Evolutionary conservation across 1,139 yeast species (phyloP).

Genomic region (Hanseniaspora uvarum): DNA sequence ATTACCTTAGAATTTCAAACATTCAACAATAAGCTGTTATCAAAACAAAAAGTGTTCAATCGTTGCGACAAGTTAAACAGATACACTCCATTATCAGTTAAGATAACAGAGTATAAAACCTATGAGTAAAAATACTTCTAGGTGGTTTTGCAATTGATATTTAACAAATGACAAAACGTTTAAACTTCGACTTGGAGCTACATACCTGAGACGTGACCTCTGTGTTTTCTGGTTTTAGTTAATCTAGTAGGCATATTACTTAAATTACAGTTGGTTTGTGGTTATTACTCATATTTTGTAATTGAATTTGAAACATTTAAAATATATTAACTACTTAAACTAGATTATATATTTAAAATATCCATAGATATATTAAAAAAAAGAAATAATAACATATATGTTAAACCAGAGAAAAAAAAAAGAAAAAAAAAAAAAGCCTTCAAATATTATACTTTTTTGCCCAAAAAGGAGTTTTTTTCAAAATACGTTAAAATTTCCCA

Average conservation of each 20-base stretch:
- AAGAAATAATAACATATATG: no score
- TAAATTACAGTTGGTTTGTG: constrained; percentile 12
- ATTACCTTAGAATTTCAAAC: background rate
- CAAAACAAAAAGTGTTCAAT: background rate
- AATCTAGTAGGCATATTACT: constrained; percentile 95
- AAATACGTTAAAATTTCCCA: no score
- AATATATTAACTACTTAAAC: no score
- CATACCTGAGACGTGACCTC: constrained; percentile 99
- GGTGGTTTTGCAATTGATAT: background rate
- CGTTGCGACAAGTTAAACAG: constrained; percentile 4
- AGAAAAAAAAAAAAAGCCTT: no score
- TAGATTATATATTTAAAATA: no score
- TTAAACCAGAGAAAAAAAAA: no score
- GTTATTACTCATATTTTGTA: background rate
- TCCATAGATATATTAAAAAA: no score
- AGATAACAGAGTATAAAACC: background rate
- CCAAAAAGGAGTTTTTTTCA: no score
- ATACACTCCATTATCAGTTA: background rate
- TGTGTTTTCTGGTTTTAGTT: constrained; percentile 99
- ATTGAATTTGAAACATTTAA: background rate
- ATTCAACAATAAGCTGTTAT: background rate
- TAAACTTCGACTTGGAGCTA: constrained; percentile 30
- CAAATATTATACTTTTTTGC: no score
- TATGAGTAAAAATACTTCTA: background rate
- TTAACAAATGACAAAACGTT: background rate